Conservation (phyloP, 805 yeast species). For the Wickerhamiella cacticola region DNA sequence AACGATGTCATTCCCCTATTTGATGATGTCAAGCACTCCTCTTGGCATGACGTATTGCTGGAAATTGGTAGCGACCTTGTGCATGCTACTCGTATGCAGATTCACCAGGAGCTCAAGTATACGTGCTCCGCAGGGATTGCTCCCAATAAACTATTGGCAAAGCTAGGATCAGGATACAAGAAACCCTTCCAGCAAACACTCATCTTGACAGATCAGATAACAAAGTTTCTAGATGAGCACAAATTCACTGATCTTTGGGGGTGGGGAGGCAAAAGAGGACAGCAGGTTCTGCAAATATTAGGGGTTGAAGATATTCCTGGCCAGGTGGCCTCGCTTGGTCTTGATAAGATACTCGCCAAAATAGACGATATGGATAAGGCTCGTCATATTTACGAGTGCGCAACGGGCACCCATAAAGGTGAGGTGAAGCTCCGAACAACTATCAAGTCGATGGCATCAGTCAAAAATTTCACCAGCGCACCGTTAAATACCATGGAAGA, state of each 20-base stretch:
- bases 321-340: conserved; percentile 28
- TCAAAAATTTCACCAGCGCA: conserved; percentile 59
- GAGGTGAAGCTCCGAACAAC: conserved; percentile 48
- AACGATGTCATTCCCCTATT: conserved; percentile 16
- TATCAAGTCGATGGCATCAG: conserved; percentile 78
- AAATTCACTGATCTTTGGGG: conserved; percentile 72
- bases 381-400: conserved; percentile 43
- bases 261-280: conserved; percentile 83
- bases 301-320: conserved; percentile 38
- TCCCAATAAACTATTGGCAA: conserved; percentile 64
- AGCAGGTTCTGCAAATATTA: conserved; percentile 39
- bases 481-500: conserved; percentile 44
- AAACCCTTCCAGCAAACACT: conserved; percentile 85
- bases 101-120: conserved; percentile 51
- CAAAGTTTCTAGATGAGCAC: conserved; percentile 46
- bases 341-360: neutral
- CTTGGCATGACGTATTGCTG: conserved; percentile 73
- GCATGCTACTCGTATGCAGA: conserved; percentile 39
- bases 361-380: conserved; percentile 41
- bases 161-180: conserved; percentile 69
- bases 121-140: conserved; percentile 87
- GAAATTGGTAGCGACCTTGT: conserved; percentile 55
- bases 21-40: conserved; percentile 16
- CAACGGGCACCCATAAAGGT: conserved; percentile 48
- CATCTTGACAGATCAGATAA: conserved; percentile 39